Conservation (phyloP, 2,329 filamentous ascomycete species). For the Acrocalymma vagum region DNA sequence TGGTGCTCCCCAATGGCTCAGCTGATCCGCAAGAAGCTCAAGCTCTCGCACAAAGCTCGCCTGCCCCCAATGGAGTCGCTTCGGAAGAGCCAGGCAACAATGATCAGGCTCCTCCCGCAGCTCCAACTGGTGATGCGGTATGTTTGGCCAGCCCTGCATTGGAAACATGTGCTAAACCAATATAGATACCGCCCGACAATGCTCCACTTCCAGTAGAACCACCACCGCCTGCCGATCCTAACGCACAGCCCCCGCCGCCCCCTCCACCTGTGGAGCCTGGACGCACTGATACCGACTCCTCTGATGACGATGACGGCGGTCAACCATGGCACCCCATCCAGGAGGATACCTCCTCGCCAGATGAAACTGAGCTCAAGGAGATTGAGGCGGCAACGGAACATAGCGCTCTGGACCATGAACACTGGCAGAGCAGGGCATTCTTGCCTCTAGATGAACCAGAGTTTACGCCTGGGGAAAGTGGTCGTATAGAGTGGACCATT, state of each 20-base stretch:
- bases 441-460: constrained; percentile 66
- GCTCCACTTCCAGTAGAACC: constrained; percentile 26
- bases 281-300: constrained; percentile 42
- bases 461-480: constrained; percentile 60
- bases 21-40: constrained; percentile 19
- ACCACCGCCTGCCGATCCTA: constrained; percentile 30
- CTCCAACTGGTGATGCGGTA: constrained; percentile 21
- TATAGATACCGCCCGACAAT: constrained; percentile 21
- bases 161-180: constrained; percentile 14
- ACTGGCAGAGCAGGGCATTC: constrained; percentile 68
- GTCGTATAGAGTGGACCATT: constrained; percentile 67
- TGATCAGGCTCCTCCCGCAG: constrained; percentile 15
- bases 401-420: constrained; percentile 65
- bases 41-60: constrained; percentile 21
- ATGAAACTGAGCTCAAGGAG: constrained; percentile 66
- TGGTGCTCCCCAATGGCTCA: constrained; percentile 32
- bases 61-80: constrained; percentile 19
- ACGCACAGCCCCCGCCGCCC: constrained; percentile 39
- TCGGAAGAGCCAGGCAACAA: constrained; percentile 13
- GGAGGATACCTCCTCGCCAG: constrained; percentile 65
- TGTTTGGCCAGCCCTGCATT: constrained; percentile 5
- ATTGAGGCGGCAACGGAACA: constrained; percentile 61
- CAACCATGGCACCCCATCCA: constrained; percentile 61
- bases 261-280: constrained; percentile 40
- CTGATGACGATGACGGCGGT: constrained; percentile 45